These are phyloP conservation scores for Hypoxylon subgilvum DNA, from an alignment of 495 filamentous ascomycete species.

Conservation along the genomic window DNA sequence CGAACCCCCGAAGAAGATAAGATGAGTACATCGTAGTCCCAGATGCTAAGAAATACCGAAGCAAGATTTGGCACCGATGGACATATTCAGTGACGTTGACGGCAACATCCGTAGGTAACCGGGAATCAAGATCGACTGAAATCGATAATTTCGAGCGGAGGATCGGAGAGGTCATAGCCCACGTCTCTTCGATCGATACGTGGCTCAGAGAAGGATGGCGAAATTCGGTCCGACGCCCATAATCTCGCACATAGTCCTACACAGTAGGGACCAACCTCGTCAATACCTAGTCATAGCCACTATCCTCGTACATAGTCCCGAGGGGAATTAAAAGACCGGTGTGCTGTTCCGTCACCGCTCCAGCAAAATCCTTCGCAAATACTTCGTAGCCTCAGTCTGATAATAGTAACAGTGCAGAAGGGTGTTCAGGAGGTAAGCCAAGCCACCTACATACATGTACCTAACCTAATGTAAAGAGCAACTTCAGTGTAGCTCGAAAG, in stretches of 20 bases:
- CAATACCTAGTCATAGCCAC: too few species aligned
- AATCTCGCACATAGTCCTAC: too few species aligned
- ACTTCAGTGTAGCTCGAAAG: too few species aligned
- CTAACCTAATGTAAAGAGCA: too few species aligned
- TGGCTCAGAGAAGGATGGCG: background rate
- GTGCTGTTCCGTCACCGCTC: background rate
- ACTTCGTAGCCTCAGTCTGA: too few species aligned
- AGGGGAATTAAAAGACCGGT: background rate
- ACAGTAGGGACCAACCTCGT: too few species aligned
- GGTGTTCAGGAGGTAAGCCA: too few species aligned
- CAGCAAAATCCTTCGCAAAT: background rate
- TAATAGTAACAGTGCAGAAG: too few species aligned
- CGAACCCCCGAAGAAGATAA: constrained; percentile 8
- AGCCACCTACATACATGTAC: too few species aligned
- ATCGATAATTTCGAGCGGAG: constrained; percentile 4
- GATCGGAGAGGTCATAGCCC: constrained; percentile 12
- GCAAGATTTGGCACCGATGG: constrained; percentile 4
- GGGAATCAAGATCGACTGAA: constrained; percentile 2
- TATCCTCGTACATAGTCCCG: too few species aligned
- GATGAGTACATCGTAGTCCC: constrained; percentile 11
- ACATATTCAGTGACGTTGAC: constrained; percentile 19
- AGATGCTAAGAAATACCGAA: background rate
- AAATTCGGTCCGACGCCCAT: background rate
- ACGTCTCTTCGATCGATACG: background rate
- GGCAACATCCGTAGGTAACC: too few species aligned